Evolutionary conservation across 495 filamentous ascomycete genomes (phyloP), one percentile per base, ranked within the genome.

Genomic region (Tuber magnatum): DNA sequence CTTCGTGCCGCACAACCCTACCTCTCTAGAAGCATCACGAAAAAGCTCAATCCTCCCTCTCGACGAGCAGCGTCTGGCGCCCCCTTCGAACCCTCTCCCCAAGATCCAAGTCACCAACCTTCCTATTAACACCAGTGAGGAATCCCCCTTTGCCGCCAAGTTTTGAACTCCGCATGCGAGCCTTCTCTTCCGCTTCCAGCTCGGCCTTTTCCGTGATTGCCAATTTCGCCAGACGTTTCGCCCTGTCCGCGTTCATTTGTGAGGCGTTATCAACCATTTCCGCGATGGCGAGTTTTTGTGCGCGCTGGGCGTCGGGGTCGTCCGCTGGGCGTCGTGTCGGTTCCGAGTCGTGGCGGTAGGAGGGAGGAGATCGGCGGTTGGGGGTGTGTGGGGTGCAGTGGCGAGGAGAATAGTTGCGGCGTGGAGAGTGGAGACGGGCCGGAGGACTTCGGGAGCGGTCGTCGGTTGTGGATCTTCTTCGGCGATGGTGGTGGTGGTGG

Each of bases 211-310:
- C 93, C 73, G 86, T 86, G 56, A 88, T 88, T 43, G 87, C 87
- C 56, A 95, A 86, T 7, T 90, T 88, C 1, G 89, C 87, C 35
- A 97, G 85, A 40, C 94, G 89, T 68, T 88, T 87, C 70, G 89
- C 88, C 32, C 95, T 92, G 70, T 91, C 89, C 51, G 86, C 78
- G 82, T 97, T 92, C 75, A 99, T 86, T 20, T 91, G 88, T 4
- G 86, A 86, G n/a, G 95, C 95, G 73, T 92, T 92, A 39, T 88
- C 87, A 80, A 93, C 92, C 95, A 99, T 99, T 69, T 74, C 80
- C 46, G 90, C 92, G 56, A 65, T 65, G 28, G 92, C 93, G 7
- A 98, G 85, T 81, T 92, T 94, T 32, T 87, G 85, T 12, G 87
- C 88, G 4, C 88, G 88, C 75, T 91, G 89, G 24, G 86, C 85